These are phyloP conservation scores for Phytophthora pinifolia DNA, from an alignment of 352 stramenopile genomes.

Conservation along the genomic window DNA sequence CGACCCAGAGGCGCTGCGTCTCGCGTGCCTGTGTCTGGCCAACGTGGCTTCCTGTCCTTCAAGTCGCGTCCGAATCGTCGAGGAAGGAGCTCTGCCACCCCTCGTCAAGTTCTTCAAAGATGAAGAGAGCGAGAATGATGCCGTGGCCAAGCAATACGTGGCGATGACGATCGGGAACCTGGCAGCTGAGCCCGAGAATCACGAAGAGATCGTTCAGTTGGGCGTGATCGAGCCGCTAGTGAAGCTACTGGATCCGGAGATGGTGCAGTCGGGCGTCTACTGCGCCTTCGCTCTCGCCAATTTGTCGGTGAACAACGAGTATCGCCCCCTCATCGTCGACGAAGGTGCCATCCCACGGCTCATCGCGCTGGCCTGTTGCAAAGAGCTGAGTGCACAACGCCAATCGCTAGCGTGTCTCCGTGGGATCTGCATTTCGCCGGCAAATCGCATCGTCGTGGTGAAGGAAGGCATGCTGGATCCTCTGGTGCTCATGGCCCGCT, in stretches of 20 bases:
- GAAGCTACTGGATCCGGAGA: constrained; percentile 89
- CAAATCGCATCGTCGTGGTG: constrained; percentile 89
- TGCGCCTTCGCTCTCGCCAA: constrained; percentile 95
- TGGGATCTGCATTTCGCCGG: constrained; percentile 91
- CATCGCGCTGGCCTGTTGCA: constrained; percentile 94
- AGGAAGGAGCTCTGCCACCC: constrained; percentile 89
- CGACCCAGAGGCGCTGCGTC: constrained; percentile 93
- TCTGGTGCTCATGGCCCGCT: constrained; percentile 94
- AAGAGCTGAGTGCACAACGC: constrained; percentile 91
- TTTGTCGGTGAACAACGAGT: constrained; percentile 93
- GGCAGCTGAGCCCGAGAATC: constrained; percentile 92
- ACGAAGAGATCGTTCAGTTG: constrained; percentile 95
- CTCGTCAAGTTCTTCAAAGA: constrained; percentile 92
- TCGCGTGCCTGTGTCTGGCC: constrained; percentile 94
- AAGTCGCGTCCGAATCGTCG: constrained; percentile 92
- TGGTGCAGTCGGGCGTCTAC: constrained; percentile 87
- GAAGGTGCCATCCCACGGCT: constrained; percentile 93
- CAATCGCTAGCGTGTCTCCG: constrained; percentile 92
- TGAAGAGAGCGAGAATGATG: constrained; percentile 73
- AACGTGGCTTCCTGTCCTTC: constrained; percentile 91
- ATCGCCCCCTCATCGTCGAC: constrained; percentile 91
- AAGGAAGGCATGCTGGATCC: constrained; percentile 95
- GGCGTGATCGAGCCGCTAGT: constrained; percentile 90
- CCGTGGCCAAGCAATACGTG: constrained; percentile 93
- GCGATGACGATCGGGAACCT: constrained; percentile 97